Conservation (phyloP, 371 early-diverging fungal genomes). For the Mucor piriformis region DNA sequence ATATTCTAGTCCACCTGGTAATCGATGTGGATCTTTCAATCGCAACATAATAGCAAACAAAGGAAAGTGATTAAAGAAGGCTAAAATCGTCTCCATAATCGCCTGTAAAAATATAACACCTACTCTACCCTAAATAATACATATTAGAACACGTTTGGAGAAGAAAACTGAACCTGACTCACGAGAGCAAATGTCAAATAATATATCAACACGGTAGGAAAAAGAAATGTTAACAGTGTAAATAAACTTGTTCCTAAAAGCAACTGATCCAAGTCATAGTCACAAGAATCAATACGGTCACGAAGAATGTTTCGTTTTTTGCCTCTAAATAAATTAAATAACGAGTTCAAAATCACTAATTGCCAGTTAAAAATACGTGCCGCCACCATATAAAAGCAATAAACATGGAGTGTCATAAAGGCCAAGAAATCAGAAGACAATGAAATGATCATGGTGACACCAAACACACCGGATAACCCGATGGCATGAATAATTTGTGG, state of each 20-base stretch:
- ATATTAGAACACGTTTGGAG: neutral
- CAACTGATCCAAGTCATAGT: slow-evolving; percentile 94
- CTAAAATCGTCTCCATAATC: slow-evolving; percentile 79
- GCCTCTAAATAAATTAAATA: slow-evolving; percentile 93
- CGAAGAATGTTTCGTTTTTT: slow-evolving; percentile 91
- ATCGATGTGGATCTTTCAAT: slow-evolving; percentile 82
- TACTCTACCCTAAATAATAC: slow-evolving; percentile 62
- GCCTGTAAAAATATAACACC: slow-evolving; percentile 81
- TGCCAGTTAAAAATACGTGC: slow-evolving; percentile 94
- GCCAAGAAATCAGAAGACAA: slow-evolving; percentile 82
- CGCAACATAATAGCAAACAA: slow-evolving; percentile 89
- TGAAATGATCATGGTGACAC: slow-evolving; percentile 84
- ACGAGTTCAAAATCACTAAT: slow-evolving; percentile 75
- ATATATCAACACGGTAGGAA: slow-evolving; percentile 94
- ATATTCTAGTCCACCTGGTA: slow-evolving; percentile 73
- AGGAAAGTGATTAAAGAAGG: slow-evolving; percentile 93
- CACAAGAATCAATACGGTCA: slow-evolving; percentile 91
- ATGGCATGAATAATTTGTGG: slow-evolving; percentile 72
- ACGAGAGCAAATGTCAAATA: slow-evolving; percentile 88
- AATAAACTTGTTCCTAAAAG: slow-evolving; percentile 94
- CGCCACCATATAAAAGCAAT: slow-evolving; percentile 92
- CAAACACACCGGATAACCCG: slow-evolving; percentile 81
- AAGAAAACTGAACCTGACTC: slow-evolving; percentile 4
- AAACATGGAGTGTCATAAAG: slow-evolving; percentile 86
- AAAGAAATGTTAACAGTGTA: slow-evolving; percentile 88